phyloP scores from a whole-genome alignment of 495 filamentous ascomycete species.

The Tuber magnatum region DNA sequence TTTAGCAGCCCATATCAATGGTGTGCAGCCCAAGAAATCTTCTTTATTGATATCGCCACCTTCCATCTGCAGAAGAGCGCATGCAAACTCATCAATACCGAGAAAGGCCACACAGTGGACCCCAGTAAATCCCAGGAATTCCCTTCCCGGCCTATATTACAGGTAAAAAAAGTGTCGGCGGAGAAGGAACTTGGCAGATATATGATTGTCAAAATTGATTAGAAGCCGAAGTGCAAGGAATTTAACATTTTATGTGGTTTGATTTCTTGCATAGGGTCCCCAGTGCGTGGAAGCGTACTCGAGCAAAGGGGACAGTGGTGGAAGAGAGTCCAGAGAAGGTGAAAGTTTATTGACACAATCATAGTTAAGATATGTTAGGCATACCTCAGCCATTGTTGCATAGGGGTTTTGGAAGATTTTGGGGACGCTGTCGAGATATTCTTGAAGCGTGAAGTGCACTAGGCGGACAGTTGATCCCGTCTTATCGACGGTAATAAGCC shows the following conservation, averaged over 20 bases:
- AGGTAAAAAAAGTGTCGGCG: rapidly evolving
- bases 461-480: background rate
- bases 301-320: background rate
- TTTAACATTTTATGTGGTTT: background rate
- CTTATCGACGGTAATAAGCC: background rate
- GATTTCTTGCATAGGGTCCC: background rate
- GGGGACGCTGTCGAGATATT: background rate
- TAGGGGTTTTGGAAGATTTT: background rate
- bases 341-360: background rate
- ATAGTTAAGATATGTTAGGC: background rate
- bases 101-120: background rate
- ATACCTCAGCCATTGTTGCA: background rate
- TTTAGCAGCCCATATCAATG: slow-evolving; percentile 25
- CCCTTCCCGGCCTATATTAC: rapidly evolving
- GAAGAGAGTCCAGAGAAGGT: rapidly evolving
- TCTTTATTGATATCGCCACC: background rate
- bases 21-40: slow-evolving; percentile 15
- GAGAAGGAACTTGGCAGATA: background rate
- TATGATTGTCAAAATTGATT: background rate
- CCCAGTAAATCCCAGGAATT: background rate
- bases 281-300: background rate
- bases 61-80: background rate
- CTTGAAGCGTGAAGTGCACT: background rate
- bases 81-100: background rate
- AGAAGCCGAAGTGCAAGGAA: background rate